Evolutionary conservation across 306 rosid species (phyloP), one percentile per base, ranked within the genome.

Genomic region (Ziziphus jujuba): DNA sequence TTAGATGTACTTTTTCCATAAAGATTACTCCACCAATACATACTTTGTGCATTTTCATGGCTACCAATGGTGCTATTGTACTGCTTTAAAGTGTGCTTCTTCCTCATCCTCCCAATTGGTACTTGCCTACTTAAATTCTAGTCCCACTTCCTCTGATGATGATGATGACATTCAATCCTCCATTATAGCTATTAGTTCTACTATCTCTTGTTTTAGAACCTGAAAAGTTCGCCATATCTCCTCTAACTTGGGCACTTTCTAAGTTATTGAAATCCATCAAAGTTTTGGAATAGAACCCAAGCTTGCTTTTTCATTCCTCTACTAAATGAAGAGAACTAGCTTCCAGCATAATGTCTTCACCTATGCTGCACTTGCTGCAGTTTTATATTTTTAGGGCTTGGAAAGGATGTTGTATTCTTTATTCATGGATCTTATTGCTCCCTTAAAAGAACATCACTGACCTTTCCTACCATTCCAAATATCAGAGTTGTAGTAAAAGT

Each of bases 371-470:
- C 50, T 92, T 23, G 69, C 85, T 61, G 84, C 74, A 44, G 80
- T 89, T 13, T 61, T 92, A 11, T 87, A 90, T 69, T 82, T n/a
- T 47, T 85, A 87, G 87, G 78, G 84, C 17, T 61, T 81, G 73
- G 72, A 78, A 35, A 75, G 84, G 35, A 73, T 70, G 66, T 66
- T 92, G 67, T 85, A 84, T 75, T 75, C 89, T 67, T 67, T 92
- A 67, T 87, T 89, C 23, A 25, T 74, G 75, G 79, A 85, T 23
- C 70, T 92, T 9, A 77, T 92, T 58, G 35, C 53, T 0, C 64
- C 63, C 48, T 76, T 78, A n/a, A 28, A 70, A 24, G 74, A 79
- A n/a, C 49, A 38, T 13, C 59, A 35, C 23, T 5, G 16, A 2
- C 50, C 7, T 13, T 44, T 17, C 65, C 65, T 66, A 10, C 65